Evolutionary conservation across 2,329 filamentous ascomycete species (phyloP).

Genomic region (Stachybotrys elegans): DNA sequence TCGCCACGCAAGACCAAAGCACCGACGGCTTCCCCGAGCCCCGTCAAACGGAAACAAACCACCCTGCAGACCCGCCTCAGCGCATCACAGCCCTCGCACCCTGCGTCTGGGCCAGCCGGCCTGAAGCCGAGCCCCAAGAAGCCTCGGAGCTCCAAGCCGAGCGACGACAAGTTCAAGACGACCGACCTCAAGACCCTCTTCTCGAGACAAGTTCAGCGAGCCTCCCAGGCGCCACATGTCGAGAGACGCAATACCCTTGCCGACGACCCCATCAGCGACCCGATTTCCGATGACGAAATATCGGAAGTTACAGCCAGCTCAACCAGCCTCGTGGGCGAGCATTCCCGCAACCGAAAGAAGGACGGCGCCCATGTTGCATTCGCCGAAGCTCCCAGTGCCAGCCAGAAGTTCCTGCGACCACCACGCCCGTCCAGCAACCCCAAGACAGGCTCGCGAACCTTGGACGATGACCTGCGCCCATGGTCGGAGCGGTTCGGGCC

Average conservation of each 20-base stretch:
- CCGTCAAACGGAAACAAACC: conserved; percentile 25
- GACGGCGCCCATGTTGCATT: conserved; percentile 22
- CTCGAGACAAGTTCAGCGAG: conserved; percentile 54
- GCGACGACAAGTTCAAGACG: conserved; percentile 46
- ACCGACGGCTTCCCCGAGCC: conserved; percentile 35
- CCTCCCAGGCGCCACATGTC: conserved; percentile 26
- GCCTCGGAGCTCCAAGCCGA: conserved; percentile 29
- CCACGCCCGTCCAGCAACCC: conserved; percentile 22
- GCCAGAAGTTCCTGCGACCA: conserved; percentile 49
- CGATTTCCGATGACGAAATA: conserved; percentile 57
- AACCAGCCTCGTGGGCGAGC: conserved; percentile 51
- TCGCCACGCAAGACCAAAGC: conserved; percentile 26
- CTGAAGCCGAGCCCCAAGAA: conserved; percentile 34
- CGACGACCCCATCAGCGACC: conserved; percentile 49
- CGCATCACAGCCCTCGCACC: conserved; percentile 14
- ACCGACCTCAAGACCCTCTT: conserved; percentile 56
- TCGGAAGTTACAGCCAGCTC: conserved; percentile 43
- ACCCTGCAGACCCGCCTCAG: conserved; percentile 14
- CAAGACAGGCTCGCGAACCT: conserved; percentile 11
- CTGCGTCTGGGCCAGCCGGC: conserved; percentile 22
- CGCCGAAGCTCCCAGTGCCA: conserved; percentile 25
- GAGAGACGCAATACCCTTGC: conserved; percentile 23
- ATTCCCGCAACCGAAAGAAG: conserved; percentile 49
- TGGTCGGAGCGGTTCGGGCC: conserved; percentile 89
- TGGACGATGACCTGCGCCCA: conserved; percentile 58